A percentile compares a stretch with the other conserved stretches of the same genome.
Conservation (phyloP, 2,329 filamentous ascomycete species). For the Fusarium keratoplasticum region DNA sequence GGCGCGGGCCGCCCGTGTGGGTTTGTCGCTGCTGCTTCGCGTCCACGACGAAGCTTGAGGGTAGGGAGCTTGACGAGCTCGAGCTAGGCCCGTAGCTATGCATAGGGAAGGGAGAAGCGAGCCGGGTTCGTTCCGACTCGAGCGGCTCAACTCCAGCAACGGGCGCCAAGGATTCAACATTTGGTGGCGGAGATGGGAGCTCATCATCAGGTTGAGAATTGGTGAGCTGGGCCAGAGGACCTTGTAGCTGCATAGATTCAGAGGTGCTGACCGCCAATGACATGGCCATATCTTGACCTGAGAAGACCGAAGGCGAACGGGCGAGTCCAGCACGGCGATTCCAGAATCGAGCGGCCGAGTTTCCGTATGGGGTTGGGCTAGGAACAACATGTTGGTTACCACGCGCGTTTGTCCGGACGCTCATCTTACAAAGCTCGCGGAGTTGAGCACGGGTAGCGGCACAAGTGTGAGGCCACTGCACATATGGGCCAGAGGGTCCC, state of each 20-base stretch:
- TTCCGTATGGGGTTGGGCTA: slow-evolving; percentile 68
- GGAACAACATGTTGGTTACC: slow-evolving; percentile 61
- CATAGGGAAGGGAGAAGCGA: slow-evolving; percentile 67
- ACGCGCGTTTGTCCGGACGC: slow-evolving; percentile 59
- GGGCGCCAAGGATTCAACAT: slow-evolving; percentile 2
- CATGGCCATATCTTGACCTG: slow-evolving; percentile 70
- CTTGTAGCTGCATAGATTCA: slow-evolving; percentile 72
- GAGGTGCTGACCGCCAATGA: slow-evolving; percentile 73
- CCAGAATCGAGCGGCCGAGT: slow-evolving; percentile 61
- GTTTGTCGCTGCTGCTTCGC: slow-evolving; percentile 55
- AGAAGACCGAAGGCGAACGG: slow-evolving; percentile 63
- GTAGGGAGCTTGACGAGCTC: slow-evolving; percentile 65
- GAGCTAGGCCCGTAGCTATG: slow-evolving; percentile 73
- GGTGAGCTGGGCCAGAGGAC: slow-evolving; percentile 71
- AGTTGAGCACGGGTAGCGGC: slow-evolving; percentile 72
- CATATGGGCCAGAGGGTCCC: slow-evolving; percentile 57
- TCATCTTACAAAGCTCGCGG: slow-evolving; percentile 70
- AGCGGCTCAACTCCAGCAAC: slow-evolving; percentile 34
- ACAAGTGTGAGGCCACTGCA: slow-evolving; percentile 73
- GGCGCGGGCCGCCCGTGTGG: slow-evolving; percentile 62
- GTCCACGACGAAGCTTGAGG: slow-evolving; percentile 50
- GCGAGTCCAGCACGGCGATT: slow-evolving; percentile 62
- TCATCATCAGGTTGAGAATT: slow-evolving; percentile 51
- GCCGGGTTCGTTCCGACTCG: slow-evolving; percentile 49
- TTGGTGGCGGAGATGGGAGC: slow-evolving; percentile 34